phyloP scores from a whole-genome alignment of 805 yeast genomes.

The Schwanniomyces sp. region DNA sequence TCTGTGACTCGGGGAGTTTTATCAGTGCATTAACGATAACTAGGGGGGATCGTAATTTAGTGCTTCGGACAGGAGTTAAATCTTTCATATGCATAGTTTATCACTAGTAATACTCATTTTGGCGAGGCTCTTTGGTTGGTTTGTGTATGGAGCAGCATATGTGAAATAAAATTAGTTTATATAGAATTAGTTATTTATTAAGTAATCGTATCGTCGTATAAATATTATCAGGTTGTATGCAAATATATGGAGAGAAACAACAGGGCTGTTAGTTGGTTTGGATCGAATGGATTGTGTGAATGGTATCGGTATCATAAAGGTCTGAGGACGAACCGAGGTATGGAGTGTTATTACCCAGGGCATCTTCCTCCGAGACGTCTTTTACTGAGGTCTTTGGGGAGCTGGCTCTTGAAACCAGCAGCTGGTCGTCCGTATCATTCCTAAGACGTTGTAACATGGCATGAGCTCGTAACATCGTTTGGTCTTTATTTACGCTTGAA shows the following conservation, averaged over 20 bases:
- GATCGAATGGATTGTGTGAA: not conserved
- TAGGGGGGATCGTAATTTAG: not conserved
- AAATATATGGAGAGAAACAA: not conserved
- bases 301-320: not conserved
- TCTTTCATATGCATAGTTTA: too few relatives aligned
- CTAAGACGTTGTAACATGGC: slow-evolving; percentile 39
- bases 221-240: not conserved
- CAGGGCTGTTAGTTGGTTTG: not conserved
- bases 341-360: too few relatives aligned
- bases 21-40: not conserved
- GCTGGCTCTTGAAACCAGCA: not conserved
- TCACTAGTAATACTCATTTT: too few relatives aligned
- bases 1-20: not conserved
- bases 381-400: not conserved
- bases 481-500: slow-evolving; percentile 15
- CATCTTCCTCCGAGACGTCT: not conserved
- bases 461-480: slow-evolving; percentile 37
- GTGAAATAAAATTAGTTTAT: not conserved
- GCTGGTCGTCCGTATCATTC: slow-evolving; percentile 8
- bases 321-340: not conserved
- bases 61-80: not conserved
- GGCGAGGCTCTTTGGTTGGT: too few relatives aligned
- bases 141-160: too few relatives aligned
- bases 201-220: not conserved
- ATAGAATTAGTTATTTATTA: not conserved